Base-by-base conservation (phyloP, 768 basidiomycete genomes). In the Russula compacta region DNA sequence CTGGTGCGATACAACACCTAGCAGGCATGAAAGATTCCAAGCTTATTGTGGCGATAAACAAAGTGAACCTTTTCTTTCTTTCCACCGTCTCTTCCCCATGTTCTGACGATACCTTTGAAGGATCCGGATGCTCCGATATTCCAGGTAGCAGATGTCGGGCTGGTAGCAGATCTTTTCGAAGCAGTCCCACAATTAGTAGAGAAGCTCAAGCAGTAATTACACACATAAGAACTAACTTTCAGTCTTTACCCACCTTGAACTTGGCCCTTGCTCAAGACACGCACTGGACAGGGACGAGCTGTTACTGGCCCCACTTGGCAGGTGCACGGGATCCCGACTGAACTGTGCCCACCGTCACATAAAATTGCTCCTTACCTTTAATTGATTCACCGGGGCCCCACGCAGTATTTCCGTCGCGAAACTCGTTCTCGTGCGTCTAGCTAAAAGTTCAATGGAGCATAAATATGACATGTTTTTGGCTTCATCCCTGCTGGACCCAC, bases 11-110 rank as follows among this genome's bases (percentile, higher is more conserved):
- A 68, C 97, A 99, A 75, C 97, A 99, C 77, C 78, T 98, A 57
- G 97, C 97, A 21, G 97, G 97, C 9, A 99, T 98, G 97, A 99
- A 99, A 73, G 97, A 98, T 69, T 94, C 92, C 11, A 99, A 98
- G 77, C 78, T 98, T 65, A 99, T 99, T 63, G 95, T 97, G 36
- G 97, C 97, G 4, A 81, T 99, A 64, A 99, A 99, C 79, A 99
- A 99, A 83, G 94, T 85, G 64, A 55, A 76, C 64, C 19, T 10
- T 33, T 11, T 43, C 50, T 33, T 11, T 43, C 50, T 60, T 42
- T 42, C 29, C 33, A 59, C 24, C 3, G 38, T 59, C 19, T 24
- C 49, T 32, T 46, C 8, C 19, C 1, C 14, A 21, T 2, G 46
- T 51, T 11, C 52, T 59, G 33, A 49, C 46, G 43, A 58, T 24